Evolutionary conservation across 352 stramenopile genomes (phyloP).

Genomic region (Phytopythium sindhum): DNA sequence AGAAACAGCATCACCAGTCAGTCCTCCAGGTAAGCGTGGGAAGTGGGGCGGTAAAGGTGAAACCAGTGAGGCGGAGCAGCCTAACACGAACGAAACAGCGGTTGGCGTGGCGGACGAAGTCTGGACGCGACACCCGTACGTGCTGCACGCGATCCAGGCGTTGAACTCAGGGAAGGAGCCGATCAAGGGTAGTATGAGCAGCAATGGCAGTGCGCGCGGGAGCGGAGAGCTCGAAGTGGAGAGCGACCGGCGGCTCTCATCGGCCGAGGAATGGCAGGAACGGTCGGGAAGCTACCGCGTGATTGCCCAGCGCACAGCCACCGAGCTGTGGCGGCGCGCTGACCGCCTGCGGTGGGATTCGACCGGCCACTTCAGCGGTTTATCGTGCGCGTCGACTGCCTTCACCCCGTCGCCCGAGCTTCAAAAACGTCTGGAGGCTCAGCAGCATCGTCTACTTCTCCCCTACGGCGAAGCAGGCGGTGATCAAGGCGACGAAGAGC

Average conservation of each 20-base stretch:
- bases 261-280: constrained; percentile 41
- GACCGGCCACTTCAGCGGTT: constrained; percentile 24
- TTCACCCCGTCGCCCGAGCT: constrained; percentile 15
- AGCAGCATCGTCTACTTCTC: constrained; percentile 10
- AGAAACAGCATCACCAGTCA: neutral
- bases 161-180: constrained; percentile 14
- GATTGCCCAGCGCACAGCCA: constrained; percentile 26
- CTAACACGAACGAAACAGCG: neutral
- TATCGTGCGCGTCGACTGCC: neutral
- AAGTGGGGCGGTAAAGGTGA: neutral
- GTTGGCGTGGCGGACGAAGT: constrained; percentile 15
- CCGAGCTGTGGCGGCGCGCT: constrained; percentile 21
- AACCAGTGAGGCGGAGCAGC: neutral
- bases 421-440: constrained; percentile 19
- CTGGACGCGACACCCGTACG: constrained; percentile 39
- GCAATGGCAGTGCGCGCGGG: constrained; percentile 3
- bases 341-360: constrained; percentile 51
- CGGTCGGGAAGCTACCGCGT: constrained; percentile 43
- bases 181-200: neutral
- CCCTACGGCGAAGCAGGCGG: neutral
- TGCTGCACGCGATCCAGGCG: constrained; percentile 35
- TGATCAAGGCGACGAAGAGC: constrained; percentile 3
- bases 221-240: constrained; percentile 25
- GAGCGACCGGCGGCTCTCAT: constrained; percentile 15
- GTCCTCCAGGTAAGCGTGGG: neutral